phyloP scores from a whole-genome alignment of 345 rosid genomes.

The Gossypium thurberi region DNA sequence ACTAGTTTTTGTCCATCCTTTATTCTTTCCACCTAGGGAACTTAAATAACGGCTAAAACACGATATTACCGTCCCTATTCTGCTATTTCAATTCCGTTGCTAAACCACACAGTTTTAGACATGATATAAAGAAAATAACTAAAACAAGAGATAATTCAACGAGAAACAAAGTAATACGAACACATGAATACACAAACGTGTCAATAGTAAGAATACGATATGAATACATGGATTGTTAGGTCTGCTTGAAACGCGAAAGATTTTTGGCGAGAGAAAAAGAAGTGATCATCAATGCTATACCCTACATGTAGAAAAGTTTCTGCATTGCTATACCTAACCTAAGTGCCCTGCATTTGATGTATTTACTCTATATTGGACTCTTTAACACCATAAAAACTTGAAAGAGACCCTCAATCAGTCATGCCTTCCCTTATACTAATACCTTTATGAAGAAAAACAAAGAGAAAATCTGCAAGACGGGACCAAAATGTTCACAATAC shows the following conservation, averaged over 20 bases:
- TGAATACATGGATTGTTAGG: background rate
- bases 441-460: background rate
- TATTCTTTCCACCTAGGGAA: background rate
- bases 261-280: background rate
- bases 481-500: background rate
- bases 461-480: background rate
- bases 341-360: background rate
- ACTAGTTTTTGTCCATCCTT: background rate
- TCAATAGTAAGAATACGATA: background rate
- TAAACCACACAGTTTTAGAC: too few relatives aligned
- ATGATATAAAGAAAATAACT: too few relatives aligned
- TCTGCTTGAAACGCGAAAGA: background rate
- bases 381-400: background rate
- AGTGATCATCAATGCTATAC: background rate
- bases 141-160: background rate
- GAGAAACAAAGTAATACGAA: background rate
- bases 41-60: too few relatives aligned
- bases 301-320: background rate
- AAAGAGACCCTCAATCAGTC: slow-evolving; percentile 1
- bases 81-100: too few relatives aligned
- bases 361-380: background rate
- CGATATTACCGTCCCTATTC: too few relatives aligned
- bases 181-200: background rate
- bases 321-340: background rate
- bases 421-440: background rate